phyloP scores from a whole-genome alignment of 305 asterid genomes.

The Plantago lanceolata region DNA sequence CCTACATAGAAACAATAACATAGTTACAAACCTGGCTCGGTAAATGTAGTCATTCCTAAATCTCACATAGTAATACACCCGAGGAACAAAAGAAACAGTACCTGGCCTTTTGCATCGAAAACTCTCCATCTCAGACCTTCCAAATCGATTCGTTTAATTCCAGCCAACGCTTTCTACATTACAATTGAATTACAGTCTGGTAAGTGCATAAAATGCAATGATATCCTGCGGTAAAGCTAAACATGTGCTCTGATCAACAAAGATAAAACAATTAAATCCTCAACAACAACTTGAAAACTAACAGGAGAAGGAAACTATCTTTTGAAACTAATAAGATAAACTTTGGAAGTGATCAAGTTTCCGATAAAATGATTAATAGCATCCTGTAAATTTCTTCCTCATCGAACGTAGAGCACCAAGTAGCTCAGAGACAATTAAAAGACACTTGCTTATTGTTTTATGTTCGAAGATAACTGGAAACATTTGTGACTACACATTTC shows the following conservation, averaged over 20 bases:
- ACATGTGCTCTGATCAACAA: neutral
- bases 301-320: too few relatives aligned
- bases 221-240: neutral
- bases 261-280: neutral
- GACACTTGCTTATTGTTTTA: too few relatives aligned
- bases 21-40: neutral
- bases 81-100: constrained; percentile 19
- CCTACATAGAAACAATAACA: constrained; percentile 35
- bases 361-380: too few relatives aligned
- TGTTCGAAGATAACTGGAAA: too few relatives aligned
- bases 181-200: constrained; percentile 14
- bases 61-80: neutral
- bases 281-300: too few relatives aligned
- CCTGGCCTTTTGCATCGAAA: constrained; percentile 96
- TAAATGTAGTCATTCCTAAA: neutral
- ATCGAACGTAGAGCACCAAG: too few relatives aligned
- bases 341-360: too few relatives aligned
- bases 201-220: constrained; percentile 11
- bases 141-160: constrained; percentile 66
- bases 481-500: too few relatives aligned
- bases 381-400: too few relatives aligned
- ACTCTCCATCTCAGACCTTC: constrained; percentile 96
- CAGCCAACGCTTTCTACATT: constrained; percentile 63
- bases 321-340: too few relatives aligned
- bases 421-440: too few relatives aligned